Base-by-base conservation (phyloP, 371 early-diverging fungal genomes). In the Gilbertella persicaria region DNA sequence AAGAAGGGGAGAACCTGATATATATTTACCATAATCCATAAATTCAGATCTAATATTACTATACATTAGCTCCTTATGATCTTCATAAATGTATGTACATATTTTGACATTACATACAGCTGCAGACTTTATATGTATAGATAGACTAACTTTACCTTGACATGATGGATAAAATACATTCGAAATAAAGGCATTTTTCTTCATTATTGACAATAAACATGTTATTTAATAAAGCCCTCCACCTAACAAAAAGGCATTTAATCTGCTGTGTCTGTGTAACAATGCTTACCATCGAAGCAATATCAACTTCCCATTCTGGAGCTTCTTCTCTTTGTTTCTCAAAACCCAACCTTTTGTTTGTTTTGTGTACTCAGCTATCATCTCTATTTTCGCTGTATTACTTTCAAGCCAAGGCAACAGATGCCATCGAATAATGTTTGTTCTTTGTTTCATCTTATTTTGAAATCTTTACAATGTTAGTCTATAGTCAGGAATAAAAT, bases 91-190 rank as follows among this genome's bases (percentile, higher is more conserved):
- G n/a, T n/a, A n/a, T n/a, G n/a, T n/a, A n/a, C n/a, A n/a, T n/a
- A n/a, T n/a, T n/a, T n/a, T n/a, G n/a, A n/a, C n/a, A n/a, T n/a
- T n/a, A n/a, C n/a, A n/a, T n/a, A n/a, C n/a, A n/a, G n/a, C n/a
- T n/a, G n/a, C n/a, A n/a, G n/a, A n/a, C 35, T 48, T 43, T 44
- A n/a, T 20, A 36, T 33, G 23, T 36, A 10, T 36, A 39, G 21
- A 3, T 8, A 26, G 19, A 20, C 23, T 16, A 17, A 10, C 19
- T 33, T 21, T 60, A 76, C 76, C 77, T 68, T 44, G 69, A 60
- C 60, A 77, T 69, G 8, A 77, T 65, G 14, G 64, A 71, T 20
- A 77, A 40, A 40, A 77, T 71, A 43, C 69, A 64, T 23, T 77
- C 78, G 60, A 64, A 77, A 55, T 78, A 78, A 36, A 69, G 50